Conservation (phyloP, 176 grass and related monocot genomes). For the Oryza brachyantha region DNA sequence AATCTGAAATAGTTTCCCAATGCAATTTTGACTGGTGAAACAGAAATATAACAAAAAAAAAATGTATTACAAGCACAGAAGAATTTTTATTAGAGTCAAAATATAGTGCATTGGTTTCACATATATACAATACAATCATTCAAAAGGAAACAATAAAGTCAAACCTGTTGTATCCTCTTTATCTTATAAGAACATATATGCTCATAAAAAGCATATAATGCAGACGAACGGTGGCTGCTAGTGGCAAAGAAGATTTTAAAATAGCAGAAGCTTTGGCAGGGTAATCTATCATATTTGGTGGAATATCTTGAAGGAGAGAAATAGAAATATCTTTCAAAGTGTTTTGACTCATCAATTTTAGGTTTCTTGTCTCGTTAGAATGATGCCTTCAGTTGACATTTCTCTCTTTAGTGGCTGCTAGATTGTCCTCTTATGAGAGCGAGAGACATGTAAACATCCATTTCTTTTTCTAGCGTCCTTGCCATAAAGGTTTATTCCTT, state of each 20-base stretch:
- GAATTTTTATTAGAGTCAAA: no score
- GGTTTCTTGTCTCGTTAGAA: no score
- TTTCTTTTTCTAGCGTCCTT: no score
- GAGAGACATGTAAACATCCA: no score
- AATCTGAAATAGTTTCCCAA: constrained; percentile 27
- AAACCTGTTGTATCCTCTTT: not conserved
- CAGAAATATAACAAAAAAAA: not conserved
- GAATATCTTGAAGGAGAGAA: not conserved
- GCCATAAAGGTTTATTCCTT: no score
- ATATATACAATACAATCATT: constrained; percentile 10
- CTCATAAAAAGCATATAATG: not conserved
- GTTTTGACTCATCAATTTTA: no score
- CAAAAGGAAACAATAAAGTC: not conserved
- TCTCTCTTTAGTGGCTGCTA: not conserved
- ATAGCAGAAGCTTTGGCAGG: not conserved
- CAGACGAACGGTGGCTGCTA: not conserved
- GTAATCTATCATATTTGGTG: not conserved
- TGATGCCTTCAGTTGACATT: not conserved
- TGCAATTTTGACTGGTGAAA: not conserved
- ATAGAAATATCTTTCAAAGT: not conserved
- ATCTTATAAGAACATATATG: not conserved
- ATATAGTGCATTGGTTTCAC: no score
- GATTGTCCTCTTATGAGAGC: no score
- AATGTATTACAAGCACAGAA: no score
- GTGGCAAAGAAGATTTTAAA: not conserved